Evolutionary conservation across 768 basidiomycete genomes (phyloP).

Genomic region (Kwoniella sp.): DNA sequence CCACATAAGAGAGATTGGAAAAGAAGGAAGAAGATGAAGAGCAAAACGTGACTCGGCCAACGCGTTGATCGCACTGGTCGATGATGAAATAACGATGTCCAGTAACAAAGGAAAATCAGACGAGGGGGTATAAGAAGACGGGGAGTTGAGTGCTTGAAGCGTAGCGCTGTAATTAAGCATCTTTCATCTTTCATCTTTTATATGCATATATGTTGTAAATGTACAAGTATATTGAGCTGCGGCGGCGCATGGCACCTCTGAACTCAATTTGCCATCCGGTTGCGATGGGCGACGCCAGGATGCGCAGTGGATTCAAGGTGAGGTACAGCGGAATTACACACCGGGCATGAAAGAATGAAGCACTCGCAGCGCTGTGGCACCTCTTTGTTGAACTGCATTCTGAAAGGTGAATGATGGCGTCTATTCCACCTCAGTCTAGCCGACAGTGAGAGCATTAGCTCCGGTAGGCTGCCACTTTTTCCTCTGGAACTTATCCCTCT

Average conservation of each 20-base stretch:
- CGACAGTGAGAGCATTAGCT: conserved; percentile 43
- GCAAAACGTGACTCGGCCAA: background rate
- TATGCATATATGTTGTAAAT: conserved; percentile 3
- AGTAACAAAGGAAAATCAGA: background rate
- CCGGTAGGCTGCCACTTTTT: conserved; percentile 50
- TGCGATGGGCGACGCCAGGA: too few species aligned
- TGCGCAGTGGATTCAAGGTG: too few species aligned
- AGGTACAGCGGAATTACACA: too few species aligned
- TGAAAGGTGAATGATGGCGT: too few species aligned
- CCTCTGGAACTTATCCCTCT: conserved; percentile 26
- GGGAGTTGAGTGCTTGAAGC: too few species aligned
- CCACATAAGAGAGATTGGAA: too few species aligned
- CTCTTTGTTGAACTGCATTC: too few species aligned
- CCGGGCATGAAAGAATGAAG: background rate
- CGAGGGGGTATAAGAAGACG: background rate
- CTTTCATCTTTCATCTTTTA: too few species aligned
- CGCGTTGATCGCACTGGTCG: background rate
- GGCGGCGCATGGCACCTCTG: background rate
- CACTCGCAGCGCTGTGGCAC: too few species aligned
- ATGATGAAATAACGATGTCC: background rate
- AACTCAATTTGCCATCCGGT: too few species aligned
- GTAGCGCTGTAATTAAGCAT: too few species aligned
- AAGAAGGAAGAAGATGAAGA: background rate
- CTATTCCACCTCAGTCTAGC: too few species aligned
- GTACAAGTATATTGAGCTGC: background rate